Conservation (phyloP, 2,329 filamentous ascomycete genomes). For the Neoarthrinium moseri region DNA sequence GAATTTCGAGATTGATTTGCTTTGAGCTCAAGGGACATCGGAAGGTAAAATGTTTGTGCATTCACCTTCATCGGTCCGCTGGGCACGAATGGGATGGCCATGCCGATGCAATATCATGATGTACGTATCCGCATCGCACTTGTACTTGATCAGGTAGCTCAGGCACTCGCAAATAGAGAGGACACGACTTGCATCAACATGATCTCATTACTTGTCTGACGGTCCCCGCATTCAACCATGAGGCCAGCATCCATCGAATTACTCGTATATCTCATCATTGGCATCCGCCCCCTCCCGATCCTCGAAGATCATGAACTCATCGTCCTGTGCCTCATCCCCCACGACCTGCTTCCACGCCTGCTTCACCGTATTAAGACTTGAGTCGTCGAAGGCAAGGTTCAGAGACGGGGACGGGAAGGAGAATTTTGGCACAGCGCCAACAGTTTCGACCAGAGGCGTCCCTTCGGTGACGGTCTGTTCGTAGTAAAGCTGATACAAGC, state of each 20-base stretch:
- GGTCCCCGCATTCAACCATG: neutral
- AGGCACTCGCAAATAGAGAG: too few species aligned
- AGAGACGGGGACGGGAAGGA: constrained; percentile 58
- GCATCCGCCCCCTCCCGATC: constrained; percentile 65
- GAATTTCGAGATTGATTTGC: too few species aligned
- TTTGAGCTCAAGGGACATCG: too few species aligned
- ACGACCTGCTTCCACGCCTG: constrained; percentile 67
- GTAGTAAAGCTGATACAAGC: constrained; percentile 55
- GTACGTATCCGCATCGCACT: too few species aligned
- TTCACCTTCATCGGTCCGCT: too few species aligned
- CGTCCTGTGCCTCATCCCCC: constrained; percentile 45
- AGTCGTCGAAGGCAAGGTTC: constrained; percentile 74
- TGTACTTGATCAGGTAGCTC: too few species aligned
- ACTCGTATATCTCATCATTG: constrained; percentile 54
- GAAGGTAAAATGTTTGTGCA: too few species aligned
- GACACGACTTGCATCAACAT: too few species aligned
- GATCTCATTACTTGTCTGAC: neutral
- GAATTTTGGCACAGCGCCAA: constrained; percentile 41
- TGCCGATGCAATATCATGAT: too few species aligned
- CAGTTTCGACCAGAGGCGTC: constrained; percentile 23
- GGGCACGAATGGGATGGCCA: too few species aligned
- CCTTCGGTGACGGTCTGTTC: constrained; percentile 42
- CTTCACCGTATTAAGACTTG: constrained; percentile 63
- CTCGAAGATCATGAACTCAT: constrained; percentile 74
- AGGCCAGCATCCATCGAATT: constrained; percentile 11